Conservation (phyloP, 2,329 filamentous ascomycete species). For the Helotiales sp. region DNA sequence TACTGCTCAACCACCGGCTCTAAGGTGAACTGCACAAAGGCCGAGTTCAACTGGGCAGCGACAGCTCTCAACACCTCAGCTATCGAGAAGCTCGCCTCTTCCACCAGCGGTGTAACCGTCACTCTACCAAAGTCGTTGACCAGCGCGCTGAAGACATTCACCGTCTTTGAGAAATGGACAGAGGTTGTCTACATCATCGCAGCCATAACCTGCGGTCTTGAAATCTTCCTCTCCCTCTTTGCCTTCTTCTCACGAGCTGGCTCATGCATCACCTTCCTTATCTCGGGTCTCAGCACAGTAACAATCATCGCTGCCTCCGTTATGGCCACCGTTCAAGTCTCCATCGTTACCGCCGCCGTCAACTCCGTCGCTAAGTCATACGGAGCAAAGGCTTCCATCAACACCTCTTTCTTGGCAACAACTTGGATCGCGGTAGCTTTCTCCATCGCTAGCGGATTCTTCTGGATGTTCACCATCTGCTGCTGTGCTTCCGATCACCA, state of each 20-base stretch:
- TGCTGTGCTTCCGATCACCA: conserved; percentile 60
- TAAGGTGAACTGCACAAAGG: conserved; percentile 66
- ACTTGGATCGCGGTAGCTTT: conserved; percentile 82
- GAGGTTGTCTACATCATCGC: conserved; percentile 78
- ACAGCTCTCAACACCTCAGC: conserved; percentile 66
- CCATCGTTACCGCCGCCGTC: conserved; percentile 67
- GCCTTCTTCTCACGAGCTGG: conserved; percentile 81
- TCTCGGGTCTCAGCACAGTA: conserved; percentile 62
- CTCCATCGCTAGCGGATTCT: conserved; percentile 72
- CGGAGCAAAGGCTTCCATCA: conserved; percentile 66
- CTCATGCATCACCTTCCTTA: conserved; percentile 78
- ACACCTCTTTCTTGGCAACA: conserved; percentile 67
- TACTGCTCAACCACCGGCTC: conserved; percentile 66
- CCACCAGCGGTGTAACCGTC: conserved; percentile 49
- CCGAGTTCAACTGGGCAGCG: conserved; percentile 75
- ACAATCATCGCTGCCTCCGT: conserved; percentile 63
- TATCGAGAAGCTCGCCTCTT: conserved; percentile 53
- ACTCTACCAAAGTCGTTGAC: conserved; percentile 68
- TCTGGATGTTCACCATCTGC: conserved; percentile 92
- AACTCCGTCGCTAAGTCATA: conserved; percentile 68
- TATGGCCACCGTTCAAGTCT: conserved; percentile 73
- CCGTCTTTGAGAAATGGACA: conserved; percentile 76
- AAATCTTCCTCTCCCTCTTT: conserved; percentile 77
- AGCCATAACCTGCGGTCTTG: conserved; percentile 65
- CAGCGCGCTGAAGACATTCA: conserved; percentile 70